Base-by-base conservation (phyloP, 1,284 basidiomycete genomes). In the Rhizoctonia solani region DNA sequence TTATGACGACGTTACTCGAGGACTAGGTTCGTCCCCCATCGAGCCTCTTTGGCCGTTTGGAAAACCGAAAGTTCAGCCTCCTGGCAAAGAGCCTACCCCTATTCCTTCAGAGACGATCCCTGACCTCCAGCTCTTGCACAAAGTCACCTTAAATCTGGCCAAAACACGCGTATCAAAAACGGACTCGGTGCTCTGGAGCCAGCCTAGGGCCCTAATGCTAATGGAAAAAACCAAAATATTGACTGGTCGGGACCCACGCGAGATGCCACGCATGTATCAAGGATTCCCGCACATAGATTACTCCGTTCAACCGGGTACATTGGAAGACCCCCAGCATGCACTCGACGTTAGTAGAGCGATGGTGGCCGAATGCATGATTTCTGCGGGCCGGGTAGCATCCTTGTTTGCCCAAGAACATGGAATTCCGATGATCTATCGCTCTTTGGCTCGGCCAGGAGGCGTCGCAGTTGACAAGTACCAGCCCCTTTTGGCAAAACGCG, bases 291-390 rank as follows among this genome's bases (percentile, higher is more conserved):
- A 79, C 9, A 71, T 87, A 5, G 72, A 75, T 27, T 89, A 87
- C 72, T 74, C 74, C 8, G 80, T 86, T 0, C 66, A 72, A 0
- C 59, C 68, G 2, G 44, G 61, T 14, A 69, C 65, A 63, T 30
- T 61, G 46, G 14, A 49, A 16, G 34, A 50, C 21, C 16, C 25
- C 9, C 9, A 3, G 5, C 13, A 61, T 21, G 68, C 63, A 9
- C 32, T 66, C 37, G 72, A 67, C 19, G 70, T 69, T 13, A 72
- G 75, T 5, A 69, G 71, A 27, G 74, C 75, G 42, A 75, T 94
- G 53, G 86, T 99, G 4, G 81, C 88, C 0, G 94, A 98, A 76
- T 80, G 84, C 73, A 96, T 96, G 91, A 88, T 95, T 72, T 75
- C 90, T 11, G 93, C 93, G 0, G 88, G 88, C 66, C 85, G 90